These are phyloP conservation scores for Penicillium verrucosum DNA, from an alignment of 2,329 filamentous ascomycete species.

Conservation along the genomic window DNA sequence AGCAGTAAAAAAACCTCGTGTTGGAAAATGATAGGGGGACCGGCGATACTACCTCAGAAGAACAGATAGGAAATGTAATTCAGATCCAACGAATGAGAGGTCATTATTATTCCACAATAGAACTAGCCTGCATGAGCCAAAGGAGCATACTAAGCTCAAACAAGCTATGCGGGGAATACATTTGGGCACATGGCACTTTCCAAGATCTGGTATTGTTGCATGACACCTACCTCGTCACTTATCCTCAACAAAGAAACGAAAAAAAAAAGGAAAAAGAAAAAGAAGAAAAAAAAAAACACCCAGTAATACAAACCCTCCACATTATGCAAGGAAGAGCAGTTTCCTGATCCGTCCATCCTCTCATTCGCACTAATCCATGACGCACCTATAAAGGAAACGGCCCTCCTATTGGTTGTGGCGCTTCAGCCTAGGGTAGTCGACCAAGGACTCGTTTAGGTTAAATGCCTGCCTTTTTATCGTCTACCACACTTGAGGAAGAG, in stretches of 20 bases:
- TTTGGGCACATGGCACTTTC: neutral
- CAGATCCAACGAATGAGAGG: no score
- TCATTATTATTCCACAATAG: neutral
- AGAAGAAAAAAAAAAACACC: no score
- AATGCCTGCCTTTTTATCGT: neutral
- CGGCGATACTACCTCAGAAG: no score
- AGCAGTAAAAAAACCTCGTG: no score
- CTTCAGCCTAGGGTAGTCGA: neutral
- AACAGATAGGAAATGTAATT: no score
- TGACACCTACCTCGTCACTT: neutral
- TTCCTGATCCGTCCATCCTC: neutral
- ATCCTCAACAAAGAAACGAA: neutral
- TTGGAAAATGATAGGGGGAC: no score
- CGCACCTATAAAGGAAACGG: neutral
- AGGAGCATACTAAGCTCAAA: neutral
- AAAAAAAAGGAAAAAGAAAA: no score
- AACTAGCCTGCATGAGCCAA: neutral
- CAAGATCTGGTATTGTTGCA: neutral
- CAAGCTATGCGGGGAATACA: neutral
- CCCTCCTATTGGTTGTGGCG: neutral
- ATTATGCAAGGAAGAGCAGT: no score
- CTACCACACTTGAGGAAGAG: neutral
- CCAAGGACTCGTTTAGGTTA: neutral
- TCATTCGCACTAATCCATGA: neutral
- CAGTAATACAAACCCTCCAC: neutral